These are phyloP conservation scores for Herpetospermum pedunculosum DNA, from an alignment of 306 rosid species.

Conservation along the genomic window DNA sequence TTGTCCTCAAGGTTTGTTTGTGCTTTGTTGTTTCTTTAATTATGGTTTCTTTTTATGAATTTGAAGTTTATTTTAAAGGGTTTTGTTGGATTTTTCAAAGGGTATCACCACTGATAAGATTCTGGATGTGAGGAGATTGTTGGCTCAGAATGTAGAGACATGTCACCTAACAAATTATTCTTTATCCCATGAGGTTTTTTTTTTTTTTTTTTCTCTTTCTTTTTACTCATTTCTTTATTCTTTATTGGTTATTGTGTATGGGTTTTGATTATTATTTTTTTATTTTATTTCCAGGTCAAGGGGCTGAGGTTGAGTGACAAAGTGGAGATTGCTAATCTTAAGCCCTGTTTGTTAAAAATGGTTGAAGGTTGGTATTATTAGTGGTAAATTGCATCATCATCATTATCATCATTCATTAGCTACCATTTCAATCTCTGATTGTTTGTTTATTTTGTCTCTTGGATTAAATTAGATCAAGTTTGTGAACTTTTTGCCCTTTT, in stretches of 20 bases:
- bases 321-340: conserved; percentile 54
- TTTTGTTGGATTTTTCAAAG: conserved; percentile 16
- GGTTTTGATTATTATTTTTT: neutral
- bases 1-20: conserved; percentile 56
- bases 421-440: neutral
- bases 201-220: neutral
- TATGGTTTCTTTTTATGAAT: neutral
- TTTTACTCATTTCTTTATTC: neutral
- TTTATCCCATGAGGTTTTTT: conserved; percentile 67
- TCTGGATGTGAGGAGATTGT: conserved; percentile 65
- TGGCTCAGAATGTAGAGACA: conserved; percentile 80
- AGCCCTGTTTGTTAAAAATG: conserved; percentile 71
- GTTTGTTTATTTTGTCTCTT: neutral
- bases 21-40: neutral
- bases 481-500: neutral
- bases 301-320: conserved; percentile 61
- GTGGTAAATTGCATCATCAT: neutral
- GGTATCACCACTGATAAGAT: conserved; percentile 94
- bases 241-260: neutral
- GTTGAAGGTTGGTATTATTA: conserved; percentile 80
- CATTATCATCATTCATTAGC: conserved; percentile 3
- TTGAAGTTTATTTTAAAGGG: neutral
- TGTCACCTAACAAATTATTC: conserved; percentile 86
- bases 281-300: conserved; percentile 45
- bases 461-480: neutral